Base-by-base conservation (phyloP, 441 rosid genomes). In the Populus tomentosa region DNA sequence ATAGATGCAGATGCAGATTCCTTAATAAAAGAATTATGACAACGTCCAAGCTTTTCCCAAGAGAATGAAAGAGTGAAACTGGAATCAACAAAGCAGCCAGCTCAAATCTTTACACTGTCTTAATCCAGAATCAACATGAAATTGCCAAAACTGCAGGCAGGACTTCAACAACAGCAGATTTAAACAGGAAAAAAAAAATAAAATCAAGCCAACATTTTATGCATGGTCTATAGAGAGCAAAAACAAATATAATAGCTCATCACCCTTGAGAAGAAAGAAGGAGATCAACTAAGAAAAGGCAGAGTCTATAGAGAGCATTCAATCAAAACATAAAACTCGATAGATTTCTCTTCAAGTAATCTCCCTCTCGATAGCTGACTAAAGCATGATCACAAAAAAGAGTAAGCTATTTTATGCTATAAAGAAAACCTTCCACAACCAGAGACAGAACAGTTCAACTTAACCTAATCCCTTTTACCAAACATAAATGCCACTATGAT, bases 31-130 rank as follows among this genome's bases (percentile, higher is more conserved):
- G 53, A 46, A 42, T 11, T 42, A 42, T 42, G 53, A 42, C 18
- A 42, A 42, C 20, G 32, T 23, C 24, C 26, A 38, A 32, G 13
- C 32, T 61, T 38, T 63, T 63, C 16, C 59, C 32, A 18, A 75
- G 30, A 40, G 69, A 53, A 46, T 6, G 21, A 36, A 53, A 50
- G 35, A 67, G 36, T 26, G 46, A 56, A 30, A 75, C 71, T 50
- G 2, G 6, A 38, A 8, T 3, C 3, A 3, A 26, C 28, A 9
- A 62, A 65, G 67, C 71, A 42, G 63, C 36, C 64, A 65, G 71
- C 64, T 65, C 53, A 42, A 5, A 32, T 75, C 71, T 75, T 23
- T 75, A 67, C 13, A 42, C 77, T 63, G 56, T 46, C 77, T 7
- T 5, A 6, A 35, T 73, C 69, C 76, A 35, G 68, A 62, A 73